Evolutionary conservation across 768 basidiomycete genomes (phyloP).

Genomic region (Harrya chromipes): DNA sequence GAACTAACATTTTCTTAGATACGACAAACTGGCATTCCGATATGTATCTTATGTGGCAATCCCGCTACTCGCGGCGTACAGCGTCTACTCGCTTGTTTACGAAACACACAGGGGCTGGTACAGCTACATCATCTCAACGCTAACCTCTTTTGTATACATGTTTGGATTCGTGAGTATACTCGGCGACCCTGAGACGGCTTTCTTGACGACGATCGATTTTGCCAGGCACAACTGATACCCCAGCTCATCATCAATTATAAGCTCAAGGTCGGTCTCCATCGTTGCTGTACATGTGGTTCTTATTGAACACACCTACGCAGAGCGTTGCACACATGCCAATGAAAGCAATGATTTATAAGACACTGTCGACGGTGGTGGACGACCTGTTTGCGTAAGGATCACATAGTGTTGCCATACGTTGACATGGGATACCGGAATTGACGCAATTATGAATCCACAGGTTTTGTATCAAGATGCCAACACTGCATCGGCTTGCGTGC

Average conservation of each 20-base stretch:
- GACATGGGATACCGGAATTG: slow-evolving; percentile 15
- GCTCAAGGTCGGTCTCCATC: slow-evolving; percentile 67
- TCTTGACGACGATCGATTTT: slow-evolving; percentile 15
- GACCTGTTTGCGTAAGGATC: slow-evolving; percentile 81
- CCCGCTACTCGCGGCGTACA: slow-evolving; percentile 74
- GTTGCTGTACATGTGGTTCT: slow-evolving; percentile 12
- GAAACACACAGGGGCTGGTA: slow-evolving; percentile 94
- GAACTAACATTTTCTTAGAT: slow-evolving; percentile 42
- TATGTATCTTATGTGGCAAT: slow-evolving; percentile 90
- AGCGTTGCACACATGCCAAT: slow-evolving; percentile 98
- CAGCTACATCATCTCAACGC: slow-evolving; percentile 89
- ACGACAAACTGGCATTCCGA: slow-evolving; percentile 90
- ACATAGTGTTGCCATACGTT: slow-evolving; percentile 10
- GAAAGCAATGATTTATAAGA: slow-evolving; percentile 97
- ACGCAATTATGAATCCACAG: slow-evolving; percentile 37
- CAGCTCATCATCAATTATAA: slow-evolving; percentile 97
- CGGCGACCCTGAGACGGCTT: not conserved
- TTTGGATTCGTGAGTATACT: slow-evolving; percentile 87
- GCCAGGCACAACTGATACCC: slow-evolving; percentile 78
- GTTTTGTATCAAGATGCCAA: slow-evolving; percentile 96
- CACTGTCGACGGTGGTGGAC: slow-evolving; percentile 85
- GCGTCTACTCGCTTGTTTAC: slow-evolving; percentile 76
- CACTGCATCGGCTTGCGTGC: slow-evolving; percentile 86
- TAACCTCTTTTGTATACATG: slow-evolving; percentile 93
- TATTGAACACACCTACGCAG: slow-evolving; percentile 36